phyloP scores from a whole-genome alignment of 1,284 basidiomycete species.

The Megacollybia platyphylla region DNA sequence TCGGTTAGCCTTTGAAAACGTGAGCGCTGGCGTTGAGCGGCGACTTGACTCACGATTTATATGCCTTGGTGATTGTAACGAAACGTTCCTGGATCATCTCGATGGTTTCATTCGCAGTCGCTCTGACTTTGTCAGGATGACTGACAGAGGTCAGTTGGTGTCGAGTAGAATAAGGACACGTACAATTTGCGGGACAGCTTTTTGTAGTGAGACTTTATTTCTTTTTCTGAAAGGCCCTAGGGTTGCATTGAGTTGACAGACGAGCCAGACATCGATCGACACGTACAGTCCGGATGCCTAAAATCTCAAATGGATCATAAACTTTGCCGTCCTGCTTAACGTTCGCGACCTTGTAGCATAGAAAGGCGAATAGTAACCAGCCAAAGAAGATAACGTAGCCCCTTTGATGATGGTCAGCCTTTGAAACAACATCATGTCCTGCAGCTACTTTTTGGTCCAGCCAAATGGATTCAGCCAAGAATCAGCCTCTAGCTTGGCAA shows the following conservation, averaged over 20 bases:
- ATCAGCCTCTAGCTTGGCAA: slow-evolving; percentile 29
- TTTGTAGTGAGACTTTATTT: slow-evolving; percentile 95
- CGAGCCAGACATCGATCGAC: background rate
- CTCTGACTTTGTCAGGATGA: slow-evolving; percentile 94
- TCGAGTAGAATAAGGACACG: slow-evolving; percentile 15
- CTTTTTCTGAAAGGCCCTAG: slow-evolving; percentile 67
- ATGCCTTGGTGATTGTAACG: slow-evolving; percentile 94
- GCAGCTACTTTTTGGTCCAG: slow-evolving; percentile 30
- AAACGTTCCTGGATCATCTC: slow-evolving; percentile 86
- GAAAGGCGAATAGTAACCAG: slow-evolving; percentile 64
- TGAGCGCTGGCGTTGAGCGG: background rate
- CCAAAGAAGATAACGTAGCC: slow-evolving; percentile 53
- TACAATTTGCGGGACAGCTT: slow-evolving; percentile 85
- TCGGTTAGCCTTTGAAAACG: slow-evolving; percentile 65
- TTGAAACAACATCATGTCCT: background rate
- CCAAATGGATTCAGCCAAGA: slow-evolving; percentile 27
- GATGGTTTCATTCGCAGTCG: slow-evolving; percentile 74
- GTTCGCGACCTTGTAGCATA: slow-evolving; percentile 57
- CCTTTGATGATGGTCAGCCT: slow-evolving; percentile 14
- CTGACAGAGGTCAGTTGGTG: slow-evolving; percentile 24
- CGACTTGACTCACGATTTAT: slow-evolving; percentile 65
- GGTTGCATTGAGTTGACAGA: slow-evolving; percentile 1
- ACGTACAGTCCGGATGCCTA: slow-evolving; percentile 67
- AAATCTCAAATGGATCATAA: slow-evolving; percentile 93
- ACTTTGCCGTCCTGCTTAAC: slow-evolving; percentile 53